Evolutionary conservation across 176 grass and related monocot genomes (phyloP).

Genomic region (Triticum monococcum): DNA sequence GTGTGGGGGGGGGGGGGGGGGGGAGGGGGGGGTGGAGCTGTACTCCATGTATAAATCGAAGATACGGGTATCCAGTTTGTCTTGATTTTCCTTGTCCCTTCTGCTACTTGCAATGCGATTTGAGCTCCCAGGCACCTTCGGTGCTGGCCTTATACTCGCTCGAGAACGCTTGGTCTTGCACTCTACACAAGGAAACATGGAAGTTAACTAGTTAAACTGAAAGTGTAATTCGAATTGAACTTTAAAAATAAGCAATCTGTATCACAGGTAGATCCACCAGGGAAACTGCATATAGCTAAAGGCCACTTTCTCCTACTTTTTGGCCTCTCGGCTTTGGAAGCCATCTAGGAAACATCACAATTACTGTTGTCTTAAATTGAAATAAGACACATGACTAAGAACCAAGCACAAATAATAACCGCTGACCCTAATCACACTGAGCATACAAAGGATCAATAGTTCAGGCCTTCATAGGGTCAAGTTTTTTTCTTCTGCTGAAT

Average conservation of each 20-base stretch:
- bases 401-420: not conserved
- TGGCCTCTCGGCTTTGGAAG: not conserved
- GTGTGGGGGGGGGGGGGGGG: not conserved
- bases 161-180: conserved; percentile 39
- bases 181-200: conserved; percentile 32
- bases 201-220: conserved; percentile 14
- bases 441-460: not conserved
- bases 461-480: not conserved
- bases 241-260: not conserved
- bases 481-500: not conserved
- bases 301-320: not conserved
- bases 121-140: conserved; percentile 20
- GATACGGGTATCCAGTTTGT: conserved; percentile 66
- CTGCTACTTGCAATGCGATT: conserved; percentile 37
- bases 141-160: conserved; percentile 37
- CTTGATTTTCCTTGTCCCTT: conserved; percentile 38
- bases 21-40: not conserved
- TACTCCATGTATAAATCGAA: conserved; percentile 90
- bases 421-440: not conserved
- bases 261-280: not conserved
- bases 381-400: not conserved
- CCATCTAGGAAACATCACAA: not conserved
- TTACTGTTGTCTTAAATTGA: not conserved
- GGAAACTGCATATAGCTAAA: conserved; percentile 13
- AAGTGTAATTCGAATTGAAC: not conserved